These are phyloP conservation scores for Melampsora americana DNA, from an alignment of 1,284 basidiomycete species.

Conservation along the genomic window DNA sequence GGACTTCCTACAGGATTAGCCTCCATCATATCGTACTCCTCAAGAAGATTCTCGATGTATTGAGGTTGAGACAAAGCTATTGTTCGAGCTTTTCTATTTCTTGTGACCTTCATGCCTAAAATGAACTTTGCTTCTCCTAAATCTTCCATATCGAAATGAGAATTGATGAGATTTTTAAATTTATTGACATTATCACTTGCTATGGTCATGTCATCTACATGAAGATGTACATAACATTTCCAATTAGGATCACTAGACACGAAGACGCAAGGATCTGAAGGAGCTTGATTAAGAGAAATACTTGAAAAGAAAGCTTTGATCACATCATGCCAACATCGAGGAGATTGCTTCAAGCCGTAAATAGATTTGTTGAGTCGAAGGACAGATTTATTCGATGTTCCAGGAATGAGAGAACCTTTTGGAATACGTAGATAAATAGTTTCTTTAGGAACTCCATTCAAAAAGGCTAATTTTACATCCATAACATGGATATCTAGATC, in stretches of 20 bases:
- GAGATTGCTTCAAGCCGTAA: conserved; percentile 30
- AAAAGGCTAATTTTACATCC: background rate
- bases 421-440: background rate
- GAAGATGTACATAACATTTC: background rate
- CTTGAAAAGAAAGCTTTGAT: background rate
- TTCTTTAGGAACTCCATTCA: background rate
- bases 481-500: background rate
- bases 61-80: too few relatives aligned
- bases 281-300: background rate
- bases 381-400: background rate
- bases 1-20: conserved; percentile 1
- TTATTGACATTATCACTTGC: background rate
- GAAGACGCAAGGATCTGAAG: background rate
- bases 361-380: conserved; percentile 16
- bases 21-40: background rate
- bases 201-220: background rate
- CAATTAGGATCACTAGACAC: background rate
- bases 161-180: background rate
- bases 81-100: background rate
- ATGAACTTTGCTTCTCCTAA: background rate
- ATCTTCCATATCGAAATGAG: background rate
- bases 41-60: background rate
- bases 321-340: conserved; percentile 9
- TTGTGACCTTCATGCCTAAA: background rate
- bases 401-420: background rate